Conservation (phyloP, 257 asterid species). For the Coffea canephora region DNA sequence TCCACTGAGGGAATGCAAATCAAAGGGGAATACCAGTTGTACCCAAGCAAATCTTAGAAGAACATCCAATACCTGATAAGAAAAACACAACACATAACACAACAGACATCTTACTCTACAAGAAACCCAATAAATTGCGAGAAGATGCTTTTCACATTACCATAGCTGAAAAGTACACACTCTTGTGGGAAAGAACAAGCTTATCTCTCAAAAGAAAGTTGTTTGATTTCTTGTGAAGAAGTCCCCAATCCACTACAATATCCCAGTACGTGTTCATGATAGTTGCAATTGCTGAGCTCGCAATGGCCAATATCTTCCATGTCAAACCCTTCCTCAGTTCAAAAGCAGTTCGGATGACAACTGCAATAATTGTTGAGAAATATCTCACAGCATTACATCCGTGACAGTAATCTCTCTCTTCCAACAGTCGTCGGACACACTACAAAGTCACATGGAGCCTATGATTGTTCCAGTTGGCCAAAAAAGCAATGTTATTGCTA, state of each 20-base stretch:
- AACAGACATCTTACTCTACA: not conserved
- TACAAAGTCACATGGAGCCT: constrained; percentile 28
- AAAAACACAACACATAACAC: constrained; percentile 10
- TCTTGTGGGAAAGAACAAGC: constrained; percentile 48
- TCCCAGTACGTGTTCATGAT: constrained; percentile 75
- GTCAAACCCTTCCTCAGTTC: constrained; percentile 42
- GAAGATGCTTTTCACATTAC: constrained; percentile 27
- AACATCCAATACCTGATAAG: constrained; percentile 61
- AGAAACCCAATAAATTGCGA: not conserved
- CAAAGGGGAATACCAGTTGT: constrained; percentile 51
- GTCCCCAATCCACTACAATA: constrained; percentile 83
- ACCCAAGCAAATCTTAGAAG: constrained; percentile 85
- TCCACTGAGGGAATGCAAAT: constrained; percentile 56
- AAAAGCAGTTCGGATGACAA: constrained; percentile 65
- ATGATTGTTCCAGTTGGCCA: constrained; percentile 11
- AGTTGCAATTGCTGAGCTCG: constrained; percentile 60
- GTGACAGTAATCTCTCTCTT: constrained; percentile 55
- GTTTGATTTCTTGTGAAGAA: constrained; percentile 58
- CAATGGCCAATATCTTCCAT: constrained; percentile 63
- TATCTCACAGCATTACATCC: constrained; percentile 65
- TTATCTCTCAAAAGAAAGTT: constrained; percentile 65
- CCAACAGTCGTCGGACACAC: constrained; percentile 75
- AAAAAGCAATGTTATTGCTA: not conserved
- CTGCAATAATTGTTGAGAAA: constrained; percentile 73
- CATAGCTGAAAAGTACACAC: constrained; percentile 65